Evolutionary conservation across 352 stramenopile genomes (phyloP), one percentile per base, ranked within the genome.

Genomic region (Thraustochytrium sp.): DNA sequence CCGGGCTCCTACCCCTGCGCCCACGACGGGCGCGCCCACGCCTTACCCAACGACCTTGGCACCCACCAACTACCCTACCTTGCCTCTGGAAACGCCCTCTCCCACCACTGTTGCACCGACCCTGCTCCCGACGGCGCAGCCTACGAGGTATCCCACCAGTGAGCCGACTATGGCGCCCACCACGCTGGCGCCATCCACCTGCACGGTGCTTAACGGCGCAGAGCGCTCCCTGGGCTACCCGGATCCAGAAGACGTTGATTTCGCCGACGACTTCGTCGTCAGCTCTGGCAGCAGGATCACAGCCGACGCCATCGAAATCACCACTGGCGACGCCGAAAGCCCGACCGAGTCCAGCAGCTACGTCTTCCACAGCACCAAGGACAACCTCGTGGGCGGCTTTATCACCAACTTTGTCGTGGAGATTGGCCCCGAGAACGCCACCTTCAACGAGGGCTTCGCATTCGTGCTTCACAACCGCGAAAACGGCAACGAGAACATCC

Each of bases 321-420:
- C 59, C 2, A 53, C 4, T 21, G 62, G 34, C 62, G 16, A 34
- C 37, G 23, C 42, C 13, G 42, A 42, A 16, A 64, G 18, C 36
- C 5, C 44, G 37, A 4, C 38, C 9, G 13, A 9, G 36, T 59
- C 64, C 46, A 80, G 38, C 21, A 36, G 13, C 5, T 51, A 80
- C 11, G 68, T 51, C 36, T 80, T 64, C 2, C 26, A 80, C 68
- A 4, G 11, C 21, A 37, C n/a, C n/a, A 75, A 75, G 36, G 46
- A 80, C 16, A 80, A 80, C 51, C 68, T 80, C 31, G 51, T 64
- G 18, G 68, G 68, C 18, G 68, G 68, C 51, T 80, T 80, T 31
- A 34, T 80, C 34, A 34, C 51, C 1, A 64, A 61, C 68, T 61
- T 80, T 40, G 31, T 51, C 48, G 40, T 80, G n/a, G 46, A 64